phyloP scores from a whole-genome alignment of 352 stramenopile species.

The Globisporangium paroecandrum region DNA sequence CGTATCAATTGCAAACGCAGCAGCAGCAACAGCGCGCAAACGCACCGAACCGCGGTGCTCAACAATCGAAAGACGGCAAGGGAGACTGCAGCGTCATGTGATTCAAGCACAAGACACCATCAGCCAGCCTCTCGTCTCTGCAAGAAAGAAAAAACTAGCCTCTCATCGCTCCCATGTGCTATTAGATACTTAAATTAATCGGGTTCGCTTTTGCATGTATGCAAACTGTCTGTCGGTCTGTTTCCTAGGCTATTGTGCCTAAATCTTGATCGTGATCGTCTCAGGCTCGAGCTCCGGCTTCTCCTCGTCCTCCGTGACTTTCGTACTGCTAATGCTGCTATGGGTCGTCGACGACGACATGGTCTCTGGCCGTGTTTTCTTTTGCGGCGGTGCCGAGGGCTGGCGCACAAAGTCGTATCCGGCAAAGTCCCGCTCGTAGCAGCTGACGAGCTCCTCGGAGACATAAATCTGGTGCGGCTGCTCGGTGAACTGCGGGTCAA shows the following conservation, averaged over 20 bases:
- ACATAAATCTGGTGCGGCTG: constrained; percentile 82
- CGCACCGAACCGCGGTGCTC: constrained; percentile 10
- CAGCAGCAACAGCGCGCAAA: constrained; percentile 20
- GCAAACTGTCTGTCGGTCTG: not conserved
- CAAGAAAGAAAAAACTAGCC: not conserved
- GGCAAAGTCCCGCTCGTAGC: constrained; percentile 77
- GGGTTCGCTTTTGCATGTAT: not conserved
- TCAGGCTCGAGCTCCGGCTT: constrained; percentile 58
- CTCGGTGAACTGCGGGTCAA: constrained; percentile 83
- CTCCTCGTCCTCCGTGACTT: constrained; percentile 36
- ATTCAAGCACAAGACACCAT: constrained; percentile 3
- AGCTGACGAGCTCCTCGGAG: constrained; percentile 54
- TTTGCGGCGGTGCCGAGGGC: constrained; percentile 8
- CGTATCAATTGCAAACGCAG: constrained; percentile 36
- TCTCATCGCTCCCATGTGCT: not conserved
- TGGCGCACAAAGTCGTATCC: constrained; percentile 81
- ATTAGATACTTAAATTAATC: constrained; percentile 23
- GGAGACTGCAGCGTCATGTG: constrained; percentile 56
- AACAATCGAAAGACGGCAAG: constrained; percentile 16
- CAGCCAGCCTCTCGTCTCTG: not conserved
- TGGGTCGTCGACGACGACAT: not conserved
- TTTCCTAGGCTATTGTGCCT: constrained; percentile 19
- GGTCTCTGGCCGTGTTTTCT: not conserved
- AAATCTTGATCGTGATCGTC: constrained; percentile 63
- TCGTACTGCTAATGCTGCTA: constrained; percentile 31